Base-by-base conservation (phyloP, 2,329 filamentous ascomycete genomes). In the Thermomyces lanuginosus region DNA sequence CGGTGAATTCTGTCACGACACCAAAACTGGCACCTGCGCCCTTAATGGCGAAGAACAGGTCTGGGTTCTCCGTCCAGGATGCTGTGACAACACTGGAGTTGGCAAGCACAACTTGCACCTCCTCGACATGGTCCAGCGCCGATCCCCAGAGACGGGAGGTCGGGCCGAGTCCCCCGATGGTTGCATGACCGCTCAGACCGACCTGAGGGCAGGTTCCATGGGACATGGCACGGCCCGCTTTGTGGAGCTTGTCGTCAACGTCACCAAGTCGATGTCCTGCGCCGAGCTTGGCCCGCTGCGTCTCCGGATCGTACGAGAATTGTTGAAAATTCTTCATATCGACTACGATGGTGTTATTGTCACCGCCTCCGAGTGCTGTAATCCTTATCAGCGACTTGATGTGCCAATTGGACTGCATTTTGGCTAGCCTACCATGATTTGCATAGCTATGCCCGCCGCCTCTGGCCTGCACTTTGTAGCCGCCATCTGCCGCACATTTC, bases 361-460 rank as follows among this genome's bases (percentile, higher is more conserved):
- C 28, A 8, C 51, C 53, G n/a, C n/a, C n/a, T 17, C 52, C 51
- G 3, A 50, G 41, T 5, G 44, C 50, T 52, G 17, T 12, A 2
- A 17, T 26, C 5, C 13, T 19, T 5, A 4, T 23, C 5, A 17
- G 17, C n/a, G n/a, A n/a, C n/a, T 23, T 15, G 10, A 23, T 4
- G 9, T n/a, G n/a, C n/a, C n/a, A n/a, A n/a, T n/a, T n/a, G n/a
- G n/a, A n/a, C n/a, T n/a, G n/a, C n/a, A n/a, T 2, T 9, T 7
- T 3, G 7, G 18, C 9, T 27, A 13, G 24, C 7, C 48, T 48
- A 32, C 60, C 60, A 29, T 57, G 63, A 20, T 62, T 65, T 0
- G 56, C 66, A 42, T 66, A 69, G 21, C 57, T 62, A 38, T 69
- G 65, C 0, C 65, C 66, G 8, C 66, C 66, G 19, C 56, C 54